These are phyloP conservation scores for Achaetomiella virescens DNA, from an alignment of 495 filamentous ascomycete genomes.

Conservation along the genomic window DNA sequence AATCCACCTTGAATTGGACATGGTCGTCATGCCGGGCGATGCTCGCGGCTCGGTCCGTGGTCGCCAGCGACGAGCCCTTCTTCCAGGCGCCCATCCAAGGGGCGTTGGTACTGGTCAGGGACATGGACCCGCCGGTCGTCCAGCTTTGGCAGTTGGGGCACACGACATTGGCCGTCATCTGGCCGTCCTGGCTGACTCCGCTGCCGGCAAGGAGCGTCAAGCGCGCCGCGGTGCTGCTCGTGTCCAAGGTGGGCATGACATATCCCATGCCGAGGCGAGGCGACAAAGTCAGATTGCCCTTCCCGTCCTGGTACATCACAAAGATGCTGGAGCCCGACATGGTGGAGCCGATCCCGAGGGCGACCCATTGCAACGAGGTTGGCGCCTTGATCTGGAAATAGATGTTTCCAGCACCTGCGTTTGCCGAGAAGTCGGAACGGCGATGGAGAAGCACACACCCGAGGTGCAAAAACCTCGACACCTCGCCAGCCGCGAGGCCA, in stretches of 20 bases:
- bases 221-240: slow-evolving; percentile 33
- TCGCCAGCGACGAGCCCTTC: slow-evolving; percentile 50
- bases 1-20: slow-evolving; percentile 49
- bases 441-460: slow-evolving; percentile 42
- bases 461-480: slow-evolving; percentile 26
- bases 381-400: slow-evolving; percentile 64
- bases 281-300: slow-evolving; percentile 56
- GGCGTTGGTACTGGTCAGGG: slow-evolving; percentile 39
- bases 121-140: slow-evolving; percentile 52
- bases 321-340: slow-evolving; percentile 67
- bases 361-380: slow-evolving; percentile 55
- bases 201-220: slow-evolving; percentile 56
- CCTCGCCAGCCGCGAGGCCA: slow-evolving; percentile 11
- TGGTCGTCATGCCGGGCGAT: slow-evolving; percentile 56
- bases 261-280: slow-evolving; percentile 52
- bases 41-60: slow-evolving; percentile 38
- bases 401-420: slow-evolving; percentile 43
- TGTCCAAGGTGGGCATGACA: slow-evolving; percentile 47
- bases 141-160: slow-evolving; percentile 45
- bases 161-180: slow-evolving; percentile 56
- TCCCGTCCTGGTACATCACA: slow-evolving; percentile 56
- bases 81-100: slow-evolving; percentile 65
- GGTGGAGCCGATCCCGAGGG: slow-evolving; percentile 52
- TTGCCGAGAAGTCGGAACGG: slow-evolving; percentile 39
- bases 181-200: slow-evolving; percentile 40